A percentile compares a stretch with the other conserved stretches of the same genome.
phyloP scores from a whole-genome alignment of 2,329 filamentous ascomycete genomes.

The Juglanconis sp. region DNA sequence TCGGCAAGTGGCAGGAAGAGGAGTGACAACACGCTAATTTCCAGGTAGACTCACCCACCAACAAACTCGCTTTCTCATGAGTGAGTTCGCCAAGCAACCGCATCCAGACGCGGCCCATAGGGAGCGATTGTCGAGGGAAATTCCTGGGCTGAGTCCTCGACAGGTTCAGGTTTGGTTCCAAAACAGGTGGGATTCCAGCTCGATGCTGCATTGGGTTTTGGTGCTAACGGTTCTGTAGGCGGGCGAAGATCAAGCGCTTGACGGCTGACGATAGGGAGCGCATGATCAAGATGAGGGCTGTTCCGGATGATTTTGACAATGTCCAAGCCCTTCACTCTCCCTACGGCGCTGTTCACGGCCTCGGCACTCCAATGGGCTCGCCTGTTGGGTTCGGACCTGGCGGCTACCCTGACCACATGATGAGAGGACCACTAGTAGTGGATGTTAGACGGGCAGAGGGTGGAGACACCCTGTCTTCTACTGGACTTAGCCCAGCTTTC shows the following conservation, averaged over 20 bases:
- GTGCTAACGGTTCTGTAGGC: conserved; percentile 38
- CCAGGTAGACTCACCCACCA: conserved; percentile 77
- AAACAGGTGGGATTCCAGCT: conserved; percentile 66
- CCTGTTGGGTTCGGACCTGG: conserved; percentile 46
- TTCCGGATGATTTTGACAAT: conserved; percentile 69
- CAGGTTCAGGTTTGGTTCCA: conserved; percentile 99
- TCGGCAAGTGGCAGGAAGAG: neutral
- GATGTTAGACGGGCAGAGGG: conserved; percentile 63
- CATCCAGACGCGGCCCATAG: conserved; percentile 90
- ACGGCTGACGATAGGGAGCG: conserved; percentile 68
- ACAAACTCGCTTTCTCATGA: conserved; percentile 96
- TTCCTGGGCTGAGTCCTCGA: conserved; percentile 83
- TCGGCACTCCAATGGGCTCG: conserved; percentile 46
- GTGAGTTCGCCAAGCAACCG: conserved; percentile 90
- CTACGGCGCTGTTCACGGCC: conserved; percentile 58
- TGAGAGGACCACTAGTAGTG: conserved; percentile 62
- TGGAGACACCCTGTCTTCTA: conserved; percentile 65
- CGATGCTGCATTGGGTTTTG: neutral
- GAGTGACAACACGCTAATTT: conserved; percentile 31
- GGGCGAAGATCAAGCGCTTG: conserved; percentile 69
- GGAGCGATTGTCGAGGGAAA: conserved; percentile 82
- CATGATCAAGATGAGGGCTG: conserved; percentile 69
- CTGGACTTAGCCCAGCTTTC: conserved; percentile 65
- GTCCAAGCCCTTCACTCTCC: conserved; percentile 66
- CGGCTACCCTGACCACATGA: conserved; percentile 57